Evolutionary conservation across 352 stramenopile species (phyloP), one percentile per base, ranked within the genome.

Genomic region (Pythium monospermum): DNA sequence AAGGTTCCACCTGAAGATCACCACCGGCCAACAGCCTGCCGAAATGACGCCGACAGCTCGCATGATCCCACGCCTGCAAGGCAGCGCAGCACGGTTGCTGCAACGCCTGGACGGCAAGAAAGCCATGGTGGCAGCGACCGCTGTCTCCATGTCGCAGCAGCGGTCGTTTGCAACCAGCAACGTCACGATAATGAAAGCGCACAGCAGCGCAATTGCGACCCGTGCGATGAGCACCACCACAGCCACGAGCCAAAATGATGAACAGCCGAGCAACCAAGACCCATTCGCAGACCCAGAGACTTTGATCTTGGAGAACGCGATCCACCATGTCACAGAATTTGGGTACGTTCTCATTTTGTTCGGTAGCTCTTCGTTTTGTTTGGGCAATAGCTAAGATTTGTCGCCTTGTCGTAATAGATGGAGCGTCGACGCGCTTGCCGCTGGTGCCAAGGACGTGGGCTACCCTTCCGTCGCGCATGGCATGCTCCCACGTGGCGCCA

Each of bases 391-490:
- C n/a, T n/a, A n/a, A n/a, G n/a, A n/a, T n/a, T n/a, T n/a, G n/a
- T n/a, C n/a, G n/a, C n/a, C n/a, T n/a, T n/a, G n/a, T n/a, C n/a
- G n/a, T n/a, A n/a, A 0, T 26, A 94, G 83, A 49, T 94, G 83
- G 83, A 86, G 66, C 19, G 62, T 89, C 18, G 78, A 91, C 27
- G 75, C 83, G 36, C 53, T 94, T 15, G 81, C 74, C 36, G 73
- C 73, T n/a, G 80, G 83, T 21, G 80, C 83, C 8, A 75, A 64
- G 16, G 78, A 87, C 42, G 60, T 73, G 4, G 80, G 76, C 6
- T 91, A 78, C 40, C 83, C 83, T 13, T 91, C 83, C 15, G 75
- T 91, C 1, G 81, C 83, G 35, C 83, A 94, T 37, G 83, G 83
- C 22, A 90, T 91, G 81, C 83, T 94, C 38, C 53, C 71, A 11